Conservation (phyloP, 257 asterid genomes). For the Solanum appendiculatum region DNA sequence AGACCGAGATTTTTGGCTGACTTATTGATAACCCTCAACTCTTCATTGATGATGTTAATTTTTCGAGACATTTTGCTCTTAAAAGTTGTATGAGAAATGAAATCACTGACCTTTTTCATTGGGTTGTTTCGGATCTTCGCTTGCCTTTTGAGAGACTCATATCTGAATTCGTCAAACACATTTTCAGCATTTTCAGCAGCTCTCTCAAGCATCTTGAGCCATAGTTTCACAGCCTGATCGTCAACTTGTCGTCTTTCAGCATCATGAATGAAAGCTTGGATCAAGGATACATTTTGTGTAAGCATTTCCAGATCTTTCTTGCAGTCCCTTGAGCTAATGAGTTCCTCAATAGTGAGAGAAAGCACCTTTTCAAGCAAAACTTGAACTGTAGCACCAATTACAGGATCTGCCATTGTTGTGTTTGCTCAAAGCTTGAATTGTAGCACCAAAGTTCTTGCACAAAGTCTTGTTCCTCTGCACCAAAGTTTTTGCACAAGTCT, state of each 20-base stretch:
- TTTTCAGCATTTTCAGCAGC: neutral
- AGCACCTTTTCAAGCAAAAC: neutral
- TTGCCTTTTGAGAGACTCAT: neutral
- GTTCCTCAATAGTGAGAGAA: neutral
- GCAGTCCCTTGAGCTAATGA: neutral
- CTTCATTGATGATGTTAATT: neutral
- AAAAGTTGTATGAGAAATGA: neutral
- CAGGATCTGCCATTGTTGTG: neutral
- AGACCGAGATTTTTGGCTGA: neutral
- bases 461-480: too few species aligned
- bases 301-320: neutral
- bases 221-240: neutral
- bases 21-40: neutral
- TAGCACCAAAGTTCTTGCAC: too few species aligned
- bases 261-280: neutral
- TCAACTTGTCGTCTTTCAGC: neutral
- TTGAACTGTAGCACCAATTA: neutral
- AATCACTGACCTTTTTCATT: neutral
- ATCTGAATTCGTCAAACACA: slow-evolving; percentile 11
- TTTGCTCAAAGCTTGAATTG: too few species aligned
- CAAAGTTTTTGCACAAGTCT: neutral
- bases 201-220: slow-evolving; percentile 8
- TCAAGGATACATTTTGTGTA: neutral
- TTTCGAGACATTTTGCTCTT: neutral
- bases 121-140: neutral